phyloP scores from a whole-genome alignment of 345 rosid genomes.

The Brassica nigra region DNA sequence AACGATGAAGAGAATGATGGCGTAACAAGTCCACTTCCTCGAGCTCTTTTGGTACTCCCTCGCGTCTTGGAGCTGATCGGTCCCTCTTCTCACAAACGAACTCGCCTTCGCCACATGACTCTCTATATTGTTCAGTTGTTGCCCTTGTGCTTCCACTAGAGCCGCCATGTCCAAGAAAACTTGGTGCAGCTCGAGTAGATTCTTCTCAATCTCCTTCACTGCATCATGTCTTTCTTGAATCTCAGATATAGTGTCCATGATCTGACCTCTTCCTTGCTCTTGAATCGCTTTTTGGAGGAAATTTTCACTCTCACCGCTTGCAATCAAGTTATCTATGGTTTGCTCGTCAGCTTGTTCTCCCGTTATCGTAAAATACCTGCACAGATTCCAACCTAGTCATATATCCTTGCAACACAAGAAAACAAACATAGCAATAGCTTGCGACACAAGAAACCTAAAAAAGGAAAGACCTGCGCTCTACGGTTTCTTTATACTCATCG shows the following conservation, averaged over 20 bases:
- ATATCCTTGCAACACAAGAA: constrained; percentile 5
- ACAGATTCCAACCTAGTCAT: background rate
- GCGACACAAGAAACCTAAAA: constrained; percentile 11
- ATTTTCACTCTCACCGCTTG: constrained; percentile 85
- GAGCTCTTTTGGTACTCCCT: constrained; percentile 77
- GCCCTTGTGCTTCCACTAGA: constrained; percentile 86
- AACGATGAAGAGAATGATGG: constrained; percentile 49
- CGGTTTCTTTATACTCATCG: constrained; percentile 72
- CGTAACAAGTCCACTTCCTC: constrained; percentile 81
- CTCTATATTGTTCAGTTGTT: constrained; percentile 80
- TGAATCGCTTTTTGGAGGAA: constrained; percentile 80
- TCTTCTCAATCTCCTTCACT: constrained; percentile 89
- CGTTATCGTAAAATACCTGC: constrained; percentile 71
- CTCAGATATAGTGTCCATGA: constrained; percentile 75
- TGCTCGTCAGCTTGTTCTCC: constrained; percentile 76
- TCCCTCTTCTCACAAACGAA: constrained; percentile 78
- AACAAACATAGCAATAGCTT: background rate
- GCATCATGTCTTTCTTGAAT: constrained; percentile 93
- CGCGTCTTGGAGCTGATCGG: constrained; percentile 73
- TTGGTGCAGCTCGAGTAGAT: constrained; percentile 75
- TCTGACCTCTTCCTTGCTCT: constrained; percentile 86
- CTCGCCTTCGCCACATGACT: constrained; percentile 82
- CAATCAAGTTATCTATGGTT: constrained; percentile 69
- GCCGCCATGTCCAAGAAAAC: constrained; percentile 96
- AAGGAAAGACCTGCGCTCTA: constrained; percentile 50